Evolutionary conservation across 1,284 basidiomycete genomes (phyloP), one percentile per base, ranked within the genome.

Genomic region (Ceratobasidium sp.): DNA sequence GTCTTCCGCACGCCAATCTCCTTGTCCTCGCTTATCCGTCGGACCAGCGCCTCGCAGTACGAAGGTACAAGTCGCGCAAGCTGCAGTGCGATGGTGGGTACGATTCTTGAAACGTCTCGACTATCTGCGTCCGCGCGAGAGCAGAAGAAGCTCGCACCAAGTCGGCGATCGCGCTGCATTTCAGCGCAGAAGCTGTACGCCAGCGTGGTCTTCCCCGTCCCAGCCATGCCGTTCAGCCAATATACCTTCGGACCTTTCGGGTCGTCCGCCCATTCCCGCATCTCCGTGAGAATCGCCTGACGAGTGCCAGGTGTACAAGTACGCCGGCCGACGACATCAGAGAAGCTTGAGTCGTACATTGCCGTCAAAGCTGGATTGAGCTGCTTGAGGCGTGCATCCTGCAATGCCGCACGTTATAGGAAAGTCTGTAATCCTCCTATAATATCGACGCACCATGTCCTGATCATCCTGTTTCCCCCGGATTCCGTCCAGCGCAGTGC

Each of bases 221-320:
- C 79, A 13, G 79, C 77, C 73, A 74, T 76, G 4, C 82, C 81
- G 26, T 74, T 75, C 43, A 82, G 75, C 79, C 79, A 80, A 7
- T 81, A 76, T 7, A 81, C 77, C 54, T 80, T 80, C 1, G 62
- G 76, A 3, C 75, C 64, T 9, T 75, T 50, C 9, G 73, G 38
- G 61, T 78, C 73, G 44, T 78, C 73, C 2, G 79, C 59, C 77
- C 79, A 79, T 18, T 76, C 64, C 26, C 76, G 66, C 32, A 81
- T 76, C 32, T 67, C 44, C 30, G 35, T 38, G 16, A 80, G 50
- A 47, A 81, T 73, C 16, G 73, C 73, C 26, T 74, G 16, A 2
- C 80, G 77, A 1, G 80, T 81, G 26, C 79, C 79, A 18, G 72
- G 46, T 73, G 80, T 75, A 59, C 80, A 81, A 30, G n/a, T 41